phyloP scores from a whole-genome alignment of 129 eudicot genomes.

The Deinandra increscens region DNA sequence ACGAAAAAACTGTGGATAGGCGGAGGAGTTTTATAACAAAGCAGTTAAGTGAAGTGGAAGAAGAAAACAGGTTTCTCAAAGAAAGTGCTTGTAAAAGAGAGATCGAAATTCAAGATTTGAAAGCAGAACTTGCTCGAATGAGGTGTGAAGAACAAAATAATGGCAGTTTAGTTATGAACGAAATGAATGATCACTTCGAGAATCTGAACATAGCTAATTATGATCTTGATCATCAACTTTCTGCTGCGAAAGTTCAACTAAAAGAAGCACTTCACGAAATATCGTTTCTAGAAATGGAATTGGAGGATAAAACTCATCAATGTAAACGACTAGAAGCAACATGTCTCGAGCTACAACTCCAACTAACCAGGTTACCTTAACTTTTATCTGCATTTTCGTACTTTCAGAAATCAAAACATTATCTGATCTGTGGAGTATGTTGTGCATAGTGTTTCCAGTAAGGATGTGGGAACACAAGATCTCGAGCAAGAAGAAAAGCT shows the following conservation, averaged over 20 bases:
- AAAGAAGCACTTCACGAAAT: slow-evolving; percentile 53
- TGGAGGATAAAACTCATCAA: slow-evolving; percentile 60
- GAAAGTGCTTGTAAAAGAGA: slow-evolving; percentile 51
- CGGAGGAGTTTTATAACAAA: slow-evolving; percentile 39
- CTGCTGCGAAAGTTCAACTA: slow-evolving; percentile 42
- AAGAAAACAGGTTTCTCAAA: slow-evolving; percentile 61
- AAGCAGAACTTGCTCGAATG: slow-evolving; percentile 31
- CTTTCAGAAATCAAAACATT: not conserved
- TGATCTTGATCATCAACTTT: slow-evolving; percentile 79
- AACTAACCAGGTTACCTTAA: slow-evolving; percentile 62
- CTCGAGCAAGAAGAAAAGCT: slow-evolving; percentile 39
- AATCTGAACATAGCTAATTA: slow-evolving; percentile 56
- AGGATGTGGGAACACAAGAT: slow-evolving; percentile 30
- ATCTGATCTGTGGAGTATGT: slow-evolving; percentile 16
- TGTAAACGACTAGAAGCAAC: slow-evolving; percentile 69
- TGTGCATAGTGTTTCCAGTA: slow-evolving; percentile 42
- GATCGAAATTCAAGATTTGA: slow-evolving; percentile 39
- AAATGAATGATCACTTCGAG: slow-evolving; percentile 65
- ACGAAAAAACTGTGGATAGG: slow-evolving; percentile 22
- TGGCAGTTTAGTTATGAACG: slow-evolving; percentile 31
- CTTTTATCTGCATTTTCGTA: too few species aligned
- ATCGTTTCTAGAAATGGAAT: slow-evolving; percentile 68
- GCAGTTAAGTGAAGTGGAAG: slow-evolving; percentile 52
- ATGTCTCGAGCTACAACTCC: slow-evolving; percentile 83
- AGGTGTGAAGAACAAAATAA: slow-evolving; percentile 25